These are phyloP conservation scores for Sphaerostilbella broomeana DNA, from an alignment of 2,329 filamentous ascomycete species.

Conservation along the genomic window DNA sequence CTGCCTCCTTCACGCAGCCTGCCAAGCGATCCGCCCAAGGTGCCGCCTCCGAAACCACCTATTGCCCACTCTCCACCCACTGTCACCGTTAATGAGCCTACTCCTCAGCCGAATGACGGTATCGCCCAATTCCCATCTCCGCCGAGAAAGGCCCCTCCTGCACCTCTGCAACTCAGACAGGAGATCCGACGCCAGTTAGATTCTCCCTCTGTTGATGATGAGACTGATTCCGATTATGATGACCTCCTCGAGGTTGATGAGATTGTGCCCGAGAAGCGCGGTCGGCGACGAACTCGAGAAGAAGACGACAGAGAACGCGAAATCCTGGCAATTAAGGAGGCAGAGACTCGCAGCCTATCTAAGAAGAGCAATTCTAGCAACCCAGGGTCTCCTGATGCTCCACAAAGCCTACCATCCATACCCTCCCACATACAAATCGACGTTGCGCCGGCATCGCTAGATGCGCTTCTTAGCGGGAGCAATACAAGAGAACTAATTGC, in stretches of 20 bases:
- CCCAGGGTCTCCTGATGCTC: constrained; percentile 24
- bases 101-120: constrained; percentile 38
- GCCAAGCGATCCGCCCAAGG: constrained; percentile 44
- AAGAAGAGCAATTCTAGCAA: constrained; percentile 58
- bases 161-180: constrained; percentile 63
- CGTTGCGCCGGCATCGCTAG: constrained; percentile 43
- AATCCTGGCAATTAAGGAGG: constrained; percentile 57
- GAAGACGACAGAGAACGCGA: constrained; percentile 80
- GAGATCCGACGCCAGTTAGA: constrained; percentile 19
- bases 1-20: constrained; percentile 52
- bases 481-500: constrained; percentile 29
- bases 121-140: constrained; percentile 52
- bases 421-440: constrained; percentile 31
- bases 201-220: constrained; percentile 45
- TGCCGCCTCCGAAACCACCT: constrained; percentile 47
- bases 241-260: constrained; percentile 66
- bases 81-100: constrained; percentile 37
- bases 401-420: constrained; percentile 32
- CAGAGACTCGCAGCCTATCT: constrained; percentile 64
- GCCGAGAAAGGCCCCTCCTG: constrained; percentile 75
- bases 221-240: constrained; percentile 77
- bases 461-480: constrained; percentile 41
- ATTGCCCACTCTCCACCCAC: constrained; percentile 28
- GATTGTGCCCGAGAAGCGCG: constrained; percentile 55
- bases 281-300: constrained; percentile 75